phyloP scores from a whole-genome alignment of 2,329 filamentous ascomycete genomes.

The Colletotrichum truncatum region DNA sequence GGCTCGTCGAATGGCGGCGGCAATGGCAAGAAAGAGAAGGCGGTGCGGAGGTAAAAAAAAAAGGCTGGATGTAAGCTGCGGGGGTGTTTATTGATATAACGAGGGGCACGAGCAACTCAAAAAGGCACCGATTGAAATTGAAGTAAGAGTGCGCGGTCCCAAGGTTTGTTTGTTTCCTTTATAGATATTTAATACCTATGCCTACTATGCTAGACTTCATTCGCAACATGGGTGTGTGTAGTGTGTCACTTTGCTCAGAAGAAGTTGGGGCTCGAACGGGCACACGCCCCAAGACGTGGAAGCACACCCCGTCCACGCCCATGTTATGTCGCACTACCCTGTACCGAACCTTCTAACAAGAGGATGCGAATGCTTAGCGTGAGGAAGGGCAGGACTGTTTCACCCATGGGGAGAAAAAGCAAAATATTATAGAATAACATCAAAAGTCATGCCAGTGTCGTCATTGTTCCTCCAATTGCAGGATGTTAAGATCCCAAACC shows the following conservation, averaged over 20 bases:
- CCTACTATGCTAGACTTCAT: background rate
- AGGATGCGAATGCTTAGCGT: background rate
- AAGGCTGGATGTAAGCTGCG: background rate
- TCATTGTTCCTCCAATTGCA: background rate
- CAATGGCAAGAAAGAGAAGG: constrained; percentile 49
- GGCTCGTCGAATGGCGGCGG: constrained; percentile 34
- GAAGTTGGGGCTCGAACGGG: too few species aligned
- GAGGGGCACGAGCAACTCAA: background rate
- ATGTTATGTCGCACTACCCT: too few species aligned
- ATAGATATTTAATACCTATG: constrained; percentile 13
- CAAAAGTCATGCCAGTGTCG: background rate
- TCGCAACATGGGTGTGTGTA: background rate
- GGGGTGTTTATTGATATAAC: background rate
- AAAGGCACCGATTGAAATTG: background rate
- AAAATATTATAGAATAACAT: constrained; percentile 16
- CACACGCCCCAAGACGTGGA: too few species aligned
- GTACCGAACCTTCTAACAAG: too few species aligned
- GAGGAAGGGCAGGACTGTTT: background rate
- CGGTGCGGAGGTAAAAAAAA: constrained; percentile 44
- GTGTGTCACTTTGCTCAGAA: too few species aligned
- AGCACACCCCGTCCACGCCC: too few species aligned
- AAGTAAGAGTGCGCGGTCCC: too few species aligned
- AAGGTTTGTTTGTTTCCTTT: background rate
- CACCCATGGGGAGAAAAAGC: background rate
- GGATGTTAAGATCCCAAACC: background rate